Conservation (phyloP, 179 eudicot species). For the Beta lomatogona region DNA sequence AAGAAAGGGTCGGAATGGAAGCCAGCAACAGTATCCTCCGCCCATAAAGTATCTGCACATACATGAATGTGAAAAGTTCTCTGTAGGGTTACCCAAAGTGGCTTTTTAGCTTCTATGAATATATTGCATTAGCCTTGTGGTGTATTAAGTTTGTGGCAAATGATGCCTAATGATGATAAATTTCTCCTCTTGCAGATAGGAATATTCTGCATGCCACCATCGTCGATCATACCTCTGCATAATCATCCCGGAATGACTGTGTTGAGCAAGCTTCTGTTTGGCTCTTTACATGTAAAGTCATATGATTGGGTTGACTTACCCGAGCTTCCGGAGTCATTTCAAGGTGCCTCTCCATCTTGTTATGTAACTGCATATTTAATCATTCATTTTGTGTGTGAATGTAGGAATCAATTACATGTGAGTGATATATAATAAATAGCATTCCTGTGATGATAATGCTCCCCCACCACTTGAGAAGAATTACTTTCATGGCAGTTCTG, state of each 20-base stretch:
- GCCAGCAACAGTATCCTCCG: conserved; percentile 48
- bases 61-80: conserved; percentile 80
- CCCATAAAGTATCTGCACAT: conserved; percentile 85
- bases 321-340: conserved; percentile 54
- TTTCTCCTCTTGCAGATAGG: conserved; percentile 66
- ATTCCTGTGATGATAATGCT: background rate
- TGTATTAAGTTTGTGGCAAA: conserved; percentile 4
- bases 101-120: background rate
- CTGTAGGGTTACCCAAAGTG: conserved; percentile 53
- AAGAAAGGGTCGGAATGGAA: conserved; percentile 53
- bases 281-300: conserved; percentile 72
- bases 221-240: conserved; percentile 91
- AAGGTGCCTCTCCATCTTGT: conserved; percentile 46
- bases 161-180: conserved; percentile 9
- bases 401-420: background rate
- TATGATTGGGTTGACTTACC: conserved; percentile 88
- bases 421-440: background rate
- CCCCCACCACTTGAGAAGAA: background rate
- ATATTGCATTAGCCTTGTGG: background rate
- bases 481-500: background rate
- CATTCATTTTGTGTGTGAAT: background rate
- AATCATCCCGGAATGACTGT: conserved; percentile 99
- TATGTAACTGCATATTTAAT: background rate
- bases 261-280: conserved; percentile 92
- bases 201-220: conserved; percentile 92